Evolutionary conservation across 768 basidiomycete genomes (phyloP), one percentile per base, ranked within the genome.

Genomic region (Leucocoprinus birnbaumii): DNA sequence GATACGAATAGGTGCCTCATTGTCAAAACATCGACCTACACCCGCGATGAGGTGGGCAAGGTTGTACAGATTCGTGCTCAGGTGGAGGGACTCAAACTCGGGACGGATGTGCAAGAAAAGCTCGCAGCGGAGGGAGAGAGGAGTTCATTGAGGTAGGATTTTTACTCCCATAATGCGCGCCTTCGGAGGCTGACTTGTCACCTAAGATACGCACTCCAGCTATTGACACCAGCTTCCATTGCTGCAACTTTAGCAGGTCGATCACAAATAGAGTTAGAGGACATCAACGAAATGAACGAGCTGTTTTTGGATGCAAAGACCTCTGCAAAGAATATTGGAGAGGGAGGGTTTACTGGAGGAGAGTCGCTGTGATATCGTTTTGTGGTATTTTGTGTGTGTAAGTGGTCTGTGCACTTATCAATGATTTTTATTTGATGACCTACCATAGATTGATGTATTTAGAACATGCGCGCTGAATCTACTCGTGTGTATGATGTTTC

Each of bases 271-370:
- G 82, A 85, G 58, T 71, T 86, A 2, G 94, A 98, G 59, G 97
- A 99, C 68, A 85, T 98, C 47, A 79, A 80, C 31, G 94, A 98
- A 78, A 94, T 97, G 87, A 87, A 87, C 59, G 91, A 92, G 65
- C 75, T 99, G 27, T 99, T 99, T 78, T 76, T 98, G 63, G 95
- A 98, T 68, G 94, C 96, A 18, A 96, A 94, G 66, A 86, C 89
- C 0, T 82, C 80, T 53, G 86, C 86, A n/a, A 65, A 68, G 21
- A 74, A 80, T 58, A 83, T 85, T 59, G 76, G 73, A 34, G 65
- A 69, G 35, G 73, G 71, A 22, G 73, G 70, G 16, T 61, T 55
- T 21, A 49, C 19, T 16, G 48, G 54, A 43, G 54, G 54, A 5
- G 47, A 43, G 21, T 43, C 54, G 16, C 27, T 55, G n/a, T 49